Conservation (phyloP, 1,284 basidiomycete genomes). For the Ustilago bromivora region DNA sequence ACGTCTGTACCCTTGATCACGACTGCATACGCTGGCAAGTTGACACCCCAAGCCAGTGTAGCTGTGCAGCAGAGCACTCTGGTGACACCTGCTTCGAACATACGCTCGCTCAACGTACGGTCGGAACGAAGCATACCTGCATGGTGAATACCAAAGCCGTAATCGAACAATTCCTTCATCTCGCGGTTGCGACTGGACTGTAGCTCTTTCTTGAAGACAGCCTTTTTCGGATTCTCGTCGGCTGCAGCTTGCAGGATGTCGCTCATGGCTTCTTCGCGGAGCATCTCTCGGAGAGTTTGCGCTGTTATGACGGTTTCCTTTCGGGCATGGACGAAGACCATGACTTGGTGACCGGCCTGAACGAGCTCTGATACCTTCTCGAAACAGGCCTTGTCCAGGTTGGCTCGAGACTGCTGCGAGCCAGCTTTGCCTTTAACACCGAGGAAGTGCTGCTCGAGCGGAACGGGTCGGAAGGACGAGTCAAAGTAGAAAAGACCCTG, state of each 20-base stretch:
- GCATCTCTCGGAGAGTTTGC: constrained; percentile 83
- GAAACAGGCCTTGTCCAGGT: constrained; percentile 89
- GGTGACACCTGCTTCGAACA: constrained; percentile 91
- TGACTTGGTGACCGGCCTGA: constrained; percentile 83
- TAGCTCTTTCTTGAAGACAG: constrained; percentile 80
- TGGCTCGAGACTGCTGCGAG: constrained; percentile 80
- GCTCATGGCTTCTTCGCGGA: constrained; percentile 78
- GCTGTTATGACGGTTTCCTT: constrained; percentile 98
- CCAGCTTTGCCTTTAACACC: constrained; percentile 93
- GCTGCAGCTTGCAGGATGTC: constrained; percentile 76
- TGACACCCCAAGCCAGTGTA: constrained; percentile 99
- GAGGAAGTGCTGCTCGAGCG: constrained; percentile 96
- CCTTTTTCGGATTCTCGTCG: constrained; percentile 53
- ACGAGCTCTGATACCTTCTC: constrained; percentile 75
- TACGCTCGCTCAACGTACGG: constrained; percentile 92
- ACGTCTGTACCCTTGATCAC: constrained; percentile 98
- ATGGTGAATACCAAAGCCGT: constrained; percentile 96
- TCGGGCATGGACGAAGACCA: constrained; percentile 99
- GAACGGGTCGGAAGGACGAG: constrained; percentile 94
- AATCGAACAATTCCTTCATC: constrained; percentile 93
- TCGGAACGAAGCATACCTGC: constrained; percentile 97
- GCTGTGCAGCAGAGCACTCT: constrained; percentile 98
- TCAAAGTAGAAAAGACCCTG: constrained; percentile 99
- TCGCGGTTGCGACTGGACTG: constrained; percentile 89
- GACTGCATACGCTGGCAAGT: constrained; percentile 94